These are phyloP conservation scores for Acrodontium crateriforme DNA, from an alignment of 2,329 filamentous ascomycete species.

Conservation along the genomic window DNA sequence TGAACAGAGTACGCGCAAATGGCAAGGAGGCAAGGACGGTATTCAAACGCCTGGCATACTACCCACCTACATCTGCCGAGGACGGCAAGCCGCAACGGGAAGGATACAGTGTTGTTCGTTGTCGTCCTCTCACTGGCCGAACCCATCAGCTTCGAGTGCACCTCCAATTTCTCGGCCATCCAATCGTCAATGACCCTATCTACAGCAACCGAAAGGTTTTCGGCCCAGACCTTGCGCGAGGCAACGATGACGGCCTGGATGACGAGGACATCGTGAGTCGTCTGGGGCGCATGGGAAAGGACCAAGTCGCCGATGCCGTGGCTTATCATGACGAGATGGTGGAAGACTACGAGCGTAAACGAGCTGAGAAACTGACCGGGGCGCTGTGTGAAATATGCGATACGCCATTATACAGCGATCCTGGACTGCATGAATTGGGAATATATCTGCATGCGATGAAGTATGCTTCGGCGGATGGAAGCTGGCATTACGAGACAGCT, in stretches of 20 bases:
- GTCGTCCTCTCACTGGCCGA: slow-evolving; percentile 79
- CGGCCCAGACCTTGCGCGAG: slow-evolving; percentile 60
- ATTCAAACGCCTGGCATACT: slow-evolving; percentile 87
- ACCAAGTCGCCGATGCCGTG: slow-evolving; percentile 78
- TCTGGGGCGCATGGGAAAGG: slow-evolving; percentile 82
- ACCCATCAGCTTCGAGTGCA: slow-evolving; percentile 95
- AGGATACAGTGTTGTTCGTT: slow-evolving; percentile 90
- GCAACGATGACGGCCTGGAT: slow-evolving; percentile 52
- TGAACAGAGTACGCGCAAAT: slow-evolving; percentile 87
- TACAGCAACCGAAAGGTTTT: slow-evolving; percentile 93
- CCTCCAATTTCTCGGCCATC: slow-evolving; percentile 84
- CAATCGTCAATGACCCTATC: slow-evolving; percentile 94
- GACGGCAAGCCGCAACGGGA: slow-evolving; percentile 19
- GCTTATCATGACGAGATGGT: slow-evolving; percentile 93
- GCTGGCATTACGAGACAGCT: slow-evolving; percentile 76
- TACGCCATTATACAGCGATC: slow-evolving; percentile 86
- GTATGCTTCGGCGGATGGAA: slow-evolving; percentile 71
- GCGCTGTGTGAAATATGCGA: slow-evolving; percentile 66
- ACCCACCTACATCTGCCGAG: slow-evolving; percentile 41
- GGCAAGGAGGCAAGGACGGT: slow-evolving; percentile 83
- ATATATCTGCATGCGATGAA: slow-evolving; percentile 87
- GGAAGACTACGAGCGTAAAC: slow-evolving; percentile 73
- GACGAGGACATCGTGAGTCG: slow-evolving; percentile 85
- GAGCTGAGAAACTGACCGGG: slow-evolving; percentile 88
- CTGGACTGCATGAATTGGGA: slow-evolving; percentile 75